These are phyloP conservation scores for Neofusicoccum parvum DNA, from an alignment of 2,329 filamentous ascomycete species.

Conservation along the genomic window DNA sequence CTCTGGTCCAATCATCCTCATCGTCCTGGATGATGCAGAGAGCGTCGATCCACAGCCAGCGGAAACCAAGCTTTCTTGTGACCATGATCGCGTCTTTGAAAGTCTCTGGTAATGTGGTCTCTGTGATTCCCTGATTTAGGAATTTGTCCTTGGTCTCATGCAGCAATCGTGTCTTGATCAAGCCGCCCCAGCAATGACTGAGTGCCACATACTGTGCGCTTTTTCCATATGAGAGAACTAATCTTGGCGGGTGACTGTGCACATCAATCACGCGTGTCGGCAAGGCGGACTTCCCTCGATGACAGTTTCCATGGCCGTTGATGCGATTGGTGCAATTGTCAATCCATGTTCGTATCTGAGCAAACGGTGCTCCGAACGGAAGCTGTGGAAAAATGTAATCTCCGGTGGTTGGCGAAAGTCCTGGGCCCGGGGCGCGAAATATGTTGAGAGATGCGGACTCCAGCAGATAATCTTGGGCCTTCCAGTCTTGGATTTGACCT, in stretches of 20 bases:
- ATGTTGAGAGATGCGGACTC: too few species aligned
- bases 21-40: constrained; percentile 19
- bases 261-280: too few species aligned
- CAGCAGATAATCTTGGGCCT: too few species aligned
- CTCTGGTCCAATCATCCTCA: background rate
- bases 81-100: constrained; percentile 5
- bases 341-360: too few species aligned
- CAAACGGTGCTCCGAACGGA: too few species aligned
- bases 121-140: background rate
- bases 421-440: too few species aligned
- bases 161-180: background rate
- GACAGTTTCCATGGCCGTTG: too few species aligned
- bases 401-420: too few species aligned
- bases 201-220: constrained; percentile 4
- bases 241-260: background rate
- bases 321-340: too few species aligned
- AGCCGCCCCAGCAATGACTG: constrained; percentile 14
- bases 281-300: too few species aligned
- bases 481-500: too few species aligned
- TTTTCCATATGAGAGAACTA: background rate
- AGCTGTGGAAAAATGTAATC: too few species aligned
- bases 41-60: constrained; percentile 10
- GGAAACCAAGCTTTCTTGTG: background rate
- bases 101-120: background rate
- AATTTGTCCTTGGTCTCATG: background rate